Base-by-base conservation (phyloP, 495 filamentous ascomycete species). In the Neurospora intermedia region DNA sequence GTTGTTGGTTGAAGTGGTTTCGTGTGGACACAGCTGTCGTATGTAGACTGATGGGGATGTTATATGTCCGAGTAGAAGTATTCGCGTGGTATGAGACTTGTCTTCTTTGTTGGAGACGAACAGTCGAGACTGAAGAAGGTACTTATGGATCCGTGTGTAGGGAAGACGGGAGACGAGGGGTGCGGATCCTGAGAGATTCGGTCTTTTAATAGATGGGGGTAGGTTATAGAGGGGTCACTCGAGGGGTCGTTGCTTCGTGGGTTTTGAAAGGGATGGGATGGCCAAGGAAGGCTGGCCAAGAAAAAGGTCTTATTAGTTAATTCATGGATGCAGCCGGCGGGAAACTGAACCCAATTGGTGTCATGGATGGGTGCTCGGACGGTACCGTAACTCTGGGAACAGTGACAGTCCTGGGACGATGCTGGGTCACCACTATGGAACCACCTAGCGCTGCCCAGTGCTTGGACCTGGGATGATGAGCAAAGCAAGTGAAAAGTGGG, bases 1-100 rank as follows among this genome's bases (percentile, higher is more conserved):
- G 41, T 71, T 54, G 70, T 54, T 72, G 46, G 48, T 75, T 73
- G 70, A 72, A 45, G 72, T 73, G 31, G n/a, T 38, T 38, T 38
- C 35, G 35, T 38, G 35, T 38, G 35, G 54, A 62, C 54, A 62
- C 6, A 62, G 6, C 13, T 62, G 54, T 62, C 54, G 23, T 27
- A 62, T 54, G 54, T 27, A 31, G 54, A 31, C 48, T 62, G 13
- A 31, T 31, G 31, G 23, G 2, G 13, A 31, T 15, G 16, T 59
- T 31, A 39, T 6, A 9, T 62, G n/a, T 70, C 16, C 27, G 66
- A 43, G 59, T 54, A 69, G 59, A 42, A 15, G 74, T 71, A 5
- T 40, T 45, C 46, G 48, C 45, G 69, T 23, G 2, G 72, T 41
- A 15, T 39, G 45, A 43, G 18, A 15, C 43, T 41, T 62, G 48